phyloP scores from a whole-genome alignment of 2,329 filamentous ascomycete genomes.

The Polytolypa hystricis region DNA sequence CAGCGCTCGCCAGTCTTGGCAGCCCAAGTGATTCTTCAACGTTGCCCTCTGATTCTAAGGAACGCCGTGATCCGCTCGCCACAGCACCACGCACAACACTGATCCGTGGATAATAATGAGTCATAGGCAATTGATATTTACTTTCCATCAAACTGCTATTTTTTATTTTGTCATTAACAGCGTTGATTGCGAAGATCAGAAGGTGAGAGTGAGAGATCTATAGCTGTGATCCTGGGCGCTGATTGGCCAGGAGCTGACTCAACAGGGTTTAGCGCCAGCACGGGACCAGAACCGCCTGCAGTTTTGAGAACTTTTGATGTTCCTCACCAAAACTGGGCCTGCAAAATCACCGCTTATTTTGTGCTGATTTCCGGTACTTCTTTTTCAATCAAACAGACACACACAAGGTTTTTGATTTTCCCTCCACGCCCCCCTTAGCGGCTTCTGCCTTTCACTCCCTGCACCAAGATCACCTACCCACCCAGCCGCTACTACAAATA shows the following conservation, averaged over 20 bases:
- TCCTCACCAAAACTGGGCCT: constrained; percentile 16
- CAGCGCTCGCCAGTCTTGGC: not conserved
- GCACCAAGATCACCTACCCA: constrained; percentile 28
- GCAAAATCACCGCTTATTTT: constrained; percentile 23
- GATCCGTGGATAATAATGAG: not conserved
- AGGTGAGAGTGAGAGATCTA: constrained; percentile 16
- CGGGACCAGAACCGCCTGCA: constrained; percentile 5
- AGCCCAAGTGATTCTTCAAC: constrained; percentile 7
- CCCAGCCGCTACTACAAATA: constrained; percentile 15
- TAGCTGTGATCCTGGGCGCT: constrained; percentile 26
- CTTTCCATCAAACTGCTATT: not conserved
- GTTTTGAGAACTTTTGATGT: too few species aligned
- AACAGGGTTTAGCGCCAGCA: constrained; percentile 13
- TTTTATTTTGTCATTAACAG: too few species aligned
- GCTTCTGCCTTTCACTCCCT: too few species aligned
- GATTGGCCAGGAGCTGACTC: constrained; percentile 30
- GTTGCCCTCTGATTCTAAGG: constrained; percentile 8
- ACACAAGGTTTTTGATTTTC: too few species aligned
- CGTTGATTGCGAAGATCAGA: constrained; percentile 28
- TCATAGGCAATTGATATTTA: not conserved
- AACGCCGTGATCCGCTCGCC: constrained; percentile 8
- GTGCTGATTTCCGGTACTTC: constrained; percentile 24
- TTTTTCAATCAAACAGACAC: constrained; percentile 17
- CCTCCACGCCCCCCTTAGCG: too few species aligned
- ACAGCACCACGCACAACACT: constrained; percentile 9